Conservation (phyloP, 192 early-diverging fungal genomes). For the Gonapodya prolifera region DNA sequence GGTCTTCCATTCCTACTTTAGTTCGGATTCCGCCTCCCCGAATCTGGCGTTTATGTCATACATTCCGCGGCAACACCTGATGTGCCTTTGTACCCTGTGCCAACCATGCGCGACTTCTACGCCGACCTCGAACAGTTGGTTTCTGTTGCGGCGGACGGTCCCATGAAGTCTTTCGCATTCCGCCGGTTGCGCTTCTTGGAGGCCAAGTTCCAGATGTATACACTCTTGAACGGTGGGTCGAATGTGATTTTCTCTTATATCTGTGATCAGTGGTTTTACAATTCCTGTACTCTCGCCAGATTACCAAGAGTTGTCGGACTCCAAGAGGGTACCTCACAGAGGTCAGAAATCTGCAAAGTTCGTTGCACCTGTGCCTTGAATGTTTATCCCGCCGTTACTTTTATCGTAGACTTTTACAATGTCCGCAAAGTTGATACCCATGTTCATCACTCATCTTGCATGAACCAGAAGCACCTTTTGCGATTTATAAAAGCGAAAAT, state of each 20-base stretch:
- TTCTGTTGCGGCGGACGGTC: slow-evolving; percentile 68
- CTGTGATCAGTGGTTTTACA: no score
- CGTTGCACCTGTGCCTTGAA: no score
- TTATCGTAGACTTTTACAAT: slow-evolving; percentile 82
- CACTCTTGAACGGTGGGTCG: slow-evolving; percentile 53
- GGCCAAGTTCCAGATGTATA: slow-evolving; percentile 85
- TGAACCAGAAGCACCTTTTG: slow-evolving; percentile 94
- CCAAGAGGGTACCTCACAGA: slow-evolving; percentile 81
- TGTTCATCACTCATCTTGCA: slow-evolving; percentile 82
- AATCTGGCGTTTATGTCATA: background rate
- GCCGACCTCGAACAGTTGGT: slow-evolving; percentile 71
- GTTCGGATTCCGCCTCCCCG: background rate
- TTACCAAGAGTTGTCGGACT: slow-evolving; percentile 83
- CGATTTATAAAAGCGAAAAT: slow-evolving; percentile 92
- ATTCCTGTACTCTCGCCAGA: slow-evolving; percentile 22
- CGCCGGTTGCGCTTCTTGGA: slow-evolving; percentile 81
- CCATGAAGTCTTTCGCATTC: slow-evolving; percentile 85
- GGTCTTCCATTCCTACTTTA: background rate
- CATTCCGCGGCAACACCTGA: background rate
- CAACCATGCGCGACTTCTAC: slow-evolving; percentile 74
- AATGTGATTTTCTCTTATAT: no score
- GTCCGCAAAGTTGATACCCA: slow-evolving; percentile 96
- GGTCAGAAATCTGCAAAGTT: background rate
- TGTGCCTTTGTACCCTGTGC: slow-evolving; percentile 35
- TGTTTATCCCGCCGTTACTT: no score